Evolutionary conservation across 169 alveolate genomes (phyloP).

Genomic region (Plasmodium sp.): DNA sequence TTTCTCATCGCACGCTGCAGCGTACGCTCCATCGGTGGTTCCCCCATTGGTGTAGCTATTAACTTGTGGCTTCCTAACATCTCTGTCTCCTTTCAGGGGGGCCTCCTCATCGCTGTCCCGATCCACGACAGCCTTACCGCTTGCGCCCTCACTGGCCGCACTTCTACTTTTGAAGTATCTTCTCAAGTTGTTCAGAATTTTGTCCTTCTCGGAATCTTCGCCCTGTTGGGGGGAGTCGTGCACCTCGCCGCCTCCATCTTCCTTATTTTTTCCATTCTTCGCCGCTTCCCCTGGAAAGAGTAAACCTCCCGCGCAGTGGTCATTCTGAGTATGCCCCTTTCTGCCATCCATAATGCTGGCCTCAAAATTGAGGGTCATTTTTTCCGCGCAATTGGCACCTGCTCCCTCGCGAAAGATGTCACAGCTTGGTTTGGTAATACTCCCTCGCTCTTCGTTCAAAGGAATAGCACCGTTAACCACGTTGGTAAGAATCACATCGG

Average conservation of each 20-base stretch:
- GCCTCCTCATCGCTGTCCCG: neutral
- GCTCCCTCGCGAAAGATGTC: neutral
- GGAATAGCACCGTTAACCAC: neutral
- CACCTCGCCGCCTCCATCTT: neutral
- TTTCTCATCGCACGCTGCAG: neutral
- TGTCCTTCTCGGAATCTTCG: neutral
- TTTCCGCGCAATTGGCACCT: neutral
- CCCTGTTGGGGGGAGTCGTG: neutral
- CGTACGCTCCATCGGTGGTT: neutral
- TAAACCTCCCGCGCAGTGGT: neutral
- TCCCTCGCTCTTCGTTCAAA: neutral
- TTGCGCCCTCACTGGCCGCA: neutral
- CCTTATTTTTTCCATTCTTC: neutral
- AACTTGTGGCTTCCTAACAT: neutral
- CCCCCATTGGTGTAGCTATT: neutral
- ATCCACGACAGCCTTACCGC: neutral
- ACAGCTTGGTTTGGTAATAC: neutral
- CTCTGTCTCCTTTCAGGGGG: neutral
- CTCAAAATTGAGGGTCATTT: neutral
- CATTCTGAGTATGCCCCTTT: neutral
- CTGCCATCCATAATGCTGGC: neutral
- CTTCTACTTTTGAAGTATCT: constrained; percentile 1
- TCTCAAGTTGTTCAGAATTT: constrained; percentile 14
- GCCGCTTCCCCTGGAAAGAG: neutral
- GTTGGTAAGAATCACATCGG: neutral